A percentile compares a stretch with the other conserved stretches of the same genome.
Conservation (phyloP, 2,329 filamentous ascomycete genomes). For the Fusarium pseudonygamai region DNA sequence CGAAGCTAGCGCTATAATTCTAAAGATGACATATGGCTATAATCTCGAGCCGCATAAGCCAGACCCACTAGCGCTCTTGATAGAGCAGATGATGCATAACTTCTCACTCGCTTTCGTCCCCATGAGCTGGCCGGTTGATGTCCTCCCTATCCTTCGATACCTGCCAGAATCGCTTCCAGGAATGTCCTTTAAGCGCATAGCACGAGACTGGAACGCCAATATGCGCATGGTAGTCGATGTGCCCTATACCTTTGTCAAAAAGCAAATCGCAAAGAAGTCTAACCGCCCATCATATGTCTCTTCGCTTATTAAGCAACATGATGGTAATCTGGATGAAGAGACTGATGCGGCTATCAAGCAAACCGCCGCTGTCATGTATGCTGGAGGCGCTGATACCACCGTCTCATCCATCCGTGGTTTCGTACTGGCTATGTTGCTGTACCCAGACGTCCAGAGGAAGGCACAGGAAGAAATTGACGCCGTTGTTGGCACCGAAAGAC, state of each 20-base stretch:
- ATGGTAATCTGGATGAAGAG: not conserved
- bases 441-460: constrained; percentile 28
- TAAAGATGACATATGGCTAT: constrained; percentile 44
- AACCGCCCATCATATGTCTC: constrained; percentile 37
- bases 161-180: constrained; percentile 43
- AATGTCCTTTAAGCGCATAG: constrained; percentile 36
- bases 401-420: not conserved
- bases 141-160: constrained; percentile 38
- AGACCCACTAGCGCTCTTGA: constrained; percentile 39
- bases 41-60: constrained; percentile 27
- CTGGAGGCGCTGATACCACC: not conserved
- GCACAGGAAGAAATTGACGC: constrained; percentile 38
- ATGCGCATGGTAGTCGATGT: constrained; percentile 12
- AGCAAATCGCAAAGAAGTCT: constrained; percentile 24
- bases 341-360: not conserved
- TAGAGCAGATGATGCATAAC: constrained; percentile 17
- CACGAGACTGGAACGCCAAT: constrained; percentile 28
- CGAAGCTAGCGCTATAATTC: constrained; percentile 30
- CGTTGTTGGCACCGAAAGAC: constrained; percentile 35
- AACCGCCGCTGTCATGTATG: not conserved
- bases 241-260: constrained; percentile 39
- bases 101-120: not conserved
- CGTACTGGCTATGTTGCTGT: constrained; percentile 27
- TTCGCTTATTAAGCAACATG: constrained; percentile 16
- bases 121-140: constrained; percentile 17